These are phyloP conservation scores for Endothia cerciana DNA, from an alignment of 2,329 filamentous ascomycete species.

Conservation along the genomic window DNA sequence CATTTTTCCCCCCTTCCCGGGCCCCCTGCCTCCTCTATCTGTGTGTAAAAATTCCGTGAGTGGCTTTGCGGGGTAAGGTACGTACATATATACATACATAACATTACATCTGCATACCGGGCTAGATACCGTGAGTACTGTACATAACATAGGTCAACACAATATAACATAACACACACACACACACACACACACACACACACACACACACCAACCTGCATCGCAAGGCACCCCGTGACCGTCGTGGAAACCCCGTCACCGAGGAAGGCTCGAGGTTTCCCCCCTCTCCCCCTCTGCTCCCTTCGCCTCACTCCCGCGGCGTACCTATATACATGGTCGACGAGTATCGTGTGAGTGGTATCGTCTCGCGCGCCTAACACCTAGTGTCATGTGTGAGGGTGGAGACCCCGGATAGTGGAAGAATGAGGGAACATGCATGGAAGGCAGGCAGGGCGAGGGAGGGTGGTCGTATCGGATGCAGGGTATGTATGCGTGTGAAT, in stretches of 20 bases:
- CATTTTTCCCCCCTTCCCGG: neutral
- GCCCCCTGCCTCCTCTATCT: neutral
- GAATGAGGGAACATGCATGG: slow-evolving; percentile 9
- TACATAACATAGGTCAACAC: too few species aligned
- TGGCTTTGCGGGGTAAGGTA: neutral
- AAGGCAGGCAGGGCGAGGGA: neutral
- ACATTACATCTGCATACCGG: too few species aligned
- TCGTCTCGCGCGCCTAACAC: neutral
- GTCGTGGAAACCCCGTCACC: too few species aligned
- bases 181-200: too few species aligned
- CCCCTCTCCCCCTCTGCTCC: too few species aligned
- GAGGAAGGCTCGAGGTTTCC: too few species aligned
- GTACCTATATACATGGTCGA: neutral
- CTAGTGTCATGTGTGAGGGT: slow-evolving; percentile 1
- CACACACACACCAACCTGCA: too few species aligned
- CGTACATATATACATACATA: too few species aligned
- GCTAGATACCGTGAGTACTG: too few species aligned
- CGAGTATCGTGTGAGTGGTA: slow-evolving; percentile 8
- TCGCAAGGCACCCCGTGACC: too few species aligned
- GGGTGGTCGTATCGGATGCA: neutral
- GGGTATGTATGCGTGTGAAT: neutral
- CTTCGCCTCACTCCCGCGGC: too few species aligned
- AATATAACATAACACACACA: too few species aligned
- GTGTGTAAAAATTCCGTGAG: neutral
- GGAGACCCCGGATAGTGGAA: neutral